These are phyloP conservation scores for Rutidosis leptorrhynchoides DNA, from an alignment of 129 eudicot genomes.

Conservation along the genomic window DNA sequence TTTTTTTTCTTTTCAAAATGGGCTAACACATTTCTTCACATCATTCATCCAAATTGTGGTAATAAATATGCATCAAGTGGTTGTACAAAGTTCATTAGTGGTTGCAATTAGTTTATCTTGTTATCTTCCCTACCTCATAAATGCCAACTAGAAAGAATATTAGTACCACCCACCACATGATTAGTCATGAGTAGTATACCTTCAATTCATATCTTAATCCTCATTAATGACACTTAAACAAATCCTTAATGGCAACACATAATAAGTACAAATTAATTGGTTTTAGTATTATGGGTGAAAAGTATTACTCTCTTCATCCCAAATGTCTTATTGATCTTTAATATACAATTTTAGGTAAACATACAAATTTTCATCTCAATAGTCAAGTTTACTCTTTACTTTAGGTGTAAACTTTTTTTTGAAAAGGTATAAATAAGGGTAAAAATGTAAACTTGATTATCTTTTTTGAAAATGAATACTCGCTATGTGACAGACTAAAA, in stretches of 20 bases:
- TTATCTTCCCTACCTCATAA: slow-evolving; percentile 32
- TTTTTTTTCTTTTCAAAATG: neutral
- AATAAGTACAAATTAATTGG: neutral
- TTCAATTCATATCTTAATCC: slow-evolving; percentile 18
- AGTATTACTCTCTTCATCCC: too few species aligned
- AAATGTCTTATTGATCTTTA: too few species aligned
- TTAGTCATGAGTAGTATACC: slow-evolving; percentile 15
- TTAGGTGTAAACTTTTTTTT: too few species aligned
- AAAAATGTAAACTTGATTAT: too few species aligned
- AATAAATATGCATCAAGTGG: slow-evolving; percentile 7
- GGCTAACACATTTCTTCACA: neutral
- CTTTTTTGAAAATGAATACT: too few species aligned
- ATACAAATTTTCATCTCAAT: too few species aligned
- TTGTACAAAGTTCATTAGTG: slow-evolving; percentile 15
- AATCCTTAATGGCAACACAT: neutral
- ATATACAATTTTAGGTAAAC: too few species aligned
- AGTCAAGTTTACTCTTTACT: too few species aligned
- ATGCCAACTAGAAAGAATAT: slow-evolving; percentile 29
- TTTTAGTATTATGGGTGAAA: neutral
- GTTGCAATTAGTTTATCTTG: slow-evolving; percentile 12
- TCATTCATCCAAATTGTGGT: neutral
- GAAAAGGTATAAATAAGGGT: too few species aligned
- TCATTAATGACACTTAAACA: slow-evolving; percentile 7
- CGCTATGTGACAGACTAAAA: too few species aligned
- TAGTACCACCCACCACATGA: slow-evolving; percentile 25